Conservation (phyloP, 2,329 filamentous ascomycete species). For the Didymella arachidicola region DNA sequence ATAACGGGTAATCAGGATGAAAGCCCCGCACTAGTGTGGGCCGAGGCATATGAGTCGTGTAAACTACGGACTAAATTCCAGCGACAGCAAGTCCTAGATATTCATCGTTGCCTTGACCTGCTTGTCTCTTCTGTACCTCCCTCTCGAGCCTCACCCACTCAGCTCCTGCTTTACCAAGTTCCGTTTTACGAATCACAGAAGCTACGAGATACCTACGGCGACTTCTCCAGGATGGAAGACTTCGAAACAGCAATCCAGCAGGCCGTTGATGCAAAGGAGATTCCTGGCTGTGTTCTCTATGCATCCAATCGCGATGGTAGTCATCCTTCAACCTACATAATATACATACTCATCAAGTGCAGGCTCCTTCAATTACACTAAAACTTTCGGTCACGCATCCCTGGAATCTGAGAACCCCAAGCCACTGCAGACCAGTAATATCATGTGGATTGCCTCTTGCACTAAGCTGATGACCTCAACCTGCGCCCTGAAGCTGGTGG, state of each 20-base stretch:
- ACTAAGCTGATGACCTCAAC: conserved; percentile 52
- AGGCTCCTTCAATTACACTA: conserved; percentile 42
- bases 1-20: background rate
- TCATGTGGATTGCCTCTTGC: conserved; percentile 52
- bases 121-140: background rate
- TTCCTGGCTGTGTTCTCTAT: conserved; percentile 33
- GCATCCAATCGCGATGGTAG: conserved; percentile 37
- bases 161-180: background rate
- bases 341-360: background rate
- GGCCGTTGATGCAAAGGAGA: conserved; percentile 28
- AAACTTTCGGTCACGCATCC: conserved; percentile 45
- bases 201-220: background rate
- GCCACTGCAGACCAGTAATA: conserved; percentile 23
- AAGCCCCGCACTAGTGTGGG: conserved; percentile 12
- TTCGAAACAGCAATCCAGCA: conserved; percentile 35
- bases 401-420: conserved; percentile 12
- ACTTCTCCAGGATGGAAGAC: background rate
- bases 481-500: conserved; percentile 46
- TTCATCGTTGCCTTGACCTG: background rate
- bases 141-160: background rate
- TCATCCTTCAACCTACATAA: background rate
- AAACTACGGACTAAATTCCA: background rate
- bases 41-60: conserved; percentile 7
- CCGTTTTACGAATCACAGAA: background rate
- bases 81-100: background rate